Evolutionary conservation across 2,329 filamentous ascomycete genomes (phyloP), one percentile per base, ranked within the genome.

Genomic region (Trichoderma lentiforme): DNA sequence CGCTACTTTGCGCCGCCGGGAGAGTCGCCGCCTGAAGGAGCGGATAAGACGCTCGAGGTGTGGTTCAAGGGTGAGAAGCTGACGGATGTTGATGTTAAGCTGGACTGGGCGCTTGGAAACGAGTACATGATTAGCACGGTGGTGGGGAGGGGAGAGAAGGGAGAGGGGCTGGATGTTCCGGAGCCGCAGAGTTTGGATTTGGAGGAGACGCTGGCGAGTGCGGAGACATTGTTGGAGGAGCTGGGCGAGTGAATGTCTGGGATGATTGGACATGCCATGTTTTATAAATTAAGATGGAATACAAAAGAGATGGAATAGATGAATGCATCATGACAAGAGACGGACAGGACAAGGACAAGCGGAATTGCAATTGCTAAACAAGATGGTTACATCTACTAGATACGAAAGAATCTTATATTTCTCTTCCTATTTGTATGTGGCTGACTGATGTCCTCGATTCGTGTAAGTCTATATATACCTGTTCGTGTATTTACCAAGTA

Each of bases 1-100:
- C 83, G 85, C 72, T 82, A 85, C 63, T 91, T 93, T 67, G 83
- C 84, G 65, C 87, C 90, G 63, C 90, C 91, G 4, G 79, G 79
- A 60, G 76, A 77, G n/a, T 57, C 60, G 58, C 60, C 63, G 9
- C 74, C 73, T 14, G 73, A 73, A 12, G 73, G 39, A 6, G 67
- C 65, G 7, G 65, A 62, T 4, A 71, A 67, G 60, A 2, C 15
- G 61, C 68, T 79, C 4, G 78, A 82, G 73, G 76, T 81, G 26
- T 81, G 78, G 76, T 77, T 82, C 39, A 74, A 75, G 9, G 80
- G 77, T 1, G 67, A 60, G 1, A 74, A 66, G 15, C 77, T 83
- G 5, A 77, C 81, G 32, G 80, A 81, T n/a, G 80, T 78, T 3
- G 78, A 81, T 4, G 76, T 80, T 36, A 79, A 76, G 61, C 76